These are phyloP conservation scores for Alternaria brassicicola DNA, from an alignment of 2,329 filamentous ascomycete genomes.

Conservation along the genomic window DNA sequence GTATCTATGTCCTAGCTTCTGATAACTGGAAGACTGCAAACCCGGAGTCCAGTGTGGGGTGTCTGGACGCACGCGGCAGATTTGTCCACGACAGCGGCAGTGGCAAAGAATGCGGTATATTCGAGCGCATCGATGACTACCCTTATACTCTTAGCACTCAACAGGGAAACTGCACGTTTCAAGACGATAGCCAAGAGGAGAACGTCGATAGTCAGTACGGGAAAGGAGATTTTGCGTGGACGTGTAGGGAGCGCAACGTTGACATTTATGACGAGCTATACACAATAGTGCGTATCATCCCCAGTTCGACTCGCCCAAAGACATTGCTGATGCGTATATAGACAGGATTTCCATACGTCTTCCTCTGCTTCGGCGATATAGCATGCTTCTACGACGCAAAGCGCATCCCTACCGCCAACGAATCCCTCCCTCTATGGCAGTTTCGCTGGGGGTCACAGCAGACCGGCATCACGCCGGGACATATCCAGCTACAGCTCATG, in stretches of 20 bases:
- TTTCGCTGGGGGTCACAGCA: conserved; percentile 43
- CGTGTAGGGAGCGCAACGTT: conserved; percentile 25
- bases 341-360: conserved; percentile 40
- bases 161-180: conserved; percentile 42
- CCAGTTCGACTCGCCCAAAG: background rate
- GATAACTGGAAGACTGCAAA: conserved; percentile 32
- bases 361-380: conserved; percentile 44
- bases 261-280: conserved; percentile 39
- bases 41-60: conserved; percentile 36
- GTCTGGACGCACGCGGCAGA: conserved; percentile 32
- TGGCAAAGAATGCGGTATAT: conserved; percentile 30
- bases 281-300: conserved; percentile 37
- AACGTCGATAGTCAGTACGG: conserved; percentile 43
- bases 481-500: conserved; percentile 37
- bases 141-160: conserved; percentile 38
- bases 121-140: conserved; percentile 26
- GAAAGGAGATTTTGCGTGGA: conserved; percentile 34
- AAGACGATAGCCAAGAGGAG: conserved; percentile 30
- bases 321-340: conserved; percentile 1
- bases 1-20: conserved; percentile 40
- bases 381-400: conserved; percentile 45
- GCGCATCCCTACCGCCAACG: conserved; percentile 20
- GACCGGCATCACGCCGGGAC: conserved; percentile 42
- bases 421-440: conserved; percentile 36
- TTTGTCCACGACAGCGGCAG: conserved; percentile 21